Evolutionary conservation across 225 moss, liverwort and hornwort species (phyloP).

Genomic region (Polytrichum formosum): DNA sequence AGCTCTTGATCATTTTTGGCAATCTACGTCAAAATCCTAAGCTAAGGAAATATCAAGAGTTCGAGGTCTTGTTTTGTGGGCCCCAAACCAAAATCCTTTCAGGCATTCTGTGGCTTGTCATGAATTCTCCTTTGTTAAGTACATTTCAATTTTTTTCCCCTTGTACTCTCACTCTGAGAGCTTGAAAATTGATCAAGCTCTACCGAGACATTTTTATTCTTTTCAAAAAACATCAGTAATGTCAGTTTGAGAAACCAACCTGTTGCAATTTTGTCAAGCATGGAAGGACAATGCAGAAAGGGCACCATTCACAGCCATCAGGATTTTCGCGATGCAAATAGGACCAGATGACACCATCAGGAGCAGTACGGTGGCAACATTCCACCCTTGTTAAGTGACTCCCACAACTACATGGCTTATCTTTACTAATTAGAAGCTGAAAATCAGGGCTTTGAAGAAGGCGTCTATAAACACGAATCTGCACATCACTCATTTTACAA

Average conservation of each 20-base stretch:
- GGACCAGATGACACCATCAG: conserved; percentile 76
- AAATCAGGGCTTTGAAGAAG: conserved; percentile 83
- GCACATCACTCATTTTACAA: conserved; percentile 81
- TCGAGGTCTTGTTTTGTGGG: too few relatives aligned
- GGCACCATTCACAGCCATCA: conserved; percentile 76
- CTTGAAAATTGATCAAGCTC: too few relatives aligned
- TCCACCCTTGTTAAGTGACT: conserved; percentile 74
- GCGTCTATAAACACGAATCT: conserved; percentile 71
- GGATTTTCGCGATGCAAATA: conserved; percentile 67
- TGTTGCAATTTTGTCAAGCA: conserved; percentile 92
- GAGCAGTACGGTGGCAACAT: conserved; percentile 82
- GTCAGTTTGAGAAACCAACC: conserved; percentile 28
- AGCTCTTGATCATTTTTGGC: too few relatives aligned
- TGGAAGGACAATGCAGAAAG: conserved; percentile 79
- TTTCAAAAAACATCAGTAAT: too few relatives aligned
- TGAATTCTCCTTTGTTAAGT: too few relatives aligned
- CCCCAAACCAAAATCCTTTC: too few relatives aligned
- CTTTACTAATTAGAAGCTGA: conserved; percentile 69
- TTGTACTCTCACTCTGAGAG: too few relatives aligned
- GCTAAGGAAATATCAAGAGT: too few relatives aligned
- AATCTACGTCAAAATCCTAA: too few relatives aligned
- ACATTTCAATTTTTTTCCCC: too few relatives aligned
- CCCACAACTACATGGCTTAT: conserved; percentile 71
- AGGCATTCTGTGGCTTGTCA: too few relatives aligned
- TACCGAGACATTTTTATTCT: too few relatives aligned